Base-by-base conservation (phyloP, 2,329 filamentous ascomycete genomes). In the Apiospora malaysiana region DNA sequence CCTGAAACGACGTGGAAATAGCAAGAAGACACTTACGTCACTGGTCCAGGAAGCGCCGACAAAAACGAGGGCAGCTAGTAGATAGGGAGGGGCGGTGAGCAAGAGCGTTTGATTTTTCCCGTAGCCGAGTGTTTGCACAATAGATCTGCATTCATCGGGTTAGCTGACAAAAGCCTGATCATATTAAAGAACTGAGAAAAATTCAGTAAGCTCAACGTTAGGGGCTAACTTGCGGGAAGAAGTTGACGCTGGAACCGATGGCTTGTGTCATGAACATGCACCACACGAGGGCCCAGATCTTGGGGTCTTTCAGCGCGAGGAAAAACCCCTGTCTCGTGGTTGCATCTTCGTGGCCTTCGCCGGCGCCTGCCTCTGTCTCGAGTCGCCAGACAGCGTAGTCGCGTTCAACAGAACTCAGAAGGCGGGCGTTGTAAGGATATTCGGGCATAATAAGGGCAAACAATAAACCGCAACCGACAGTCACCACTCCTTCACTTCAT, bases 81-180 rank as follows among this genome's bases (percentile, higher is more conserved):
- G 59, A 70, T 77, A 80, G 1, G 78, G 78, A 4, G 78, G 78
- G 21, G 74, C 74, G 8, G 73, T 77, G 10, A 78, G 74, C 4
- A 72, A 68, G 16, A 72, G 72, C 1, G 71, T 75, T 21, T 72
- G 76, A 45, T 70, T 77, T 25, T 72, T 79, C 81, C 82, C 72
- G 84, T 85, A 72, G 82, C 85, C 70, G 79, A 84, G 77, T 79
- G 85, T 75, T 82, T 84, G 69, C 82, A 82, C 76, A 81, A 88
- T 76, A 3, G 76, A 73, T 37, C 65, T 67, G 12, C 7, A n/a
- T 45, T 1, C 5, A 23, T 5, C 25, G 63, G 10, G 23, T 66
- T 21, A 16, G 14, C 23, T 27, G 8, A 16, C 42, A 43, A 8
- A 12, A n/a, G n/a, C n/a, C n/a, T n/a, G n/a, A n/a, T 2, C 42